Evolutionary conservation across 2,329 filamentous ascomycete genomes (phyloP), one percentile per base, ranked within the genome.

Genomic region (Xylaria sp.): DNA sequence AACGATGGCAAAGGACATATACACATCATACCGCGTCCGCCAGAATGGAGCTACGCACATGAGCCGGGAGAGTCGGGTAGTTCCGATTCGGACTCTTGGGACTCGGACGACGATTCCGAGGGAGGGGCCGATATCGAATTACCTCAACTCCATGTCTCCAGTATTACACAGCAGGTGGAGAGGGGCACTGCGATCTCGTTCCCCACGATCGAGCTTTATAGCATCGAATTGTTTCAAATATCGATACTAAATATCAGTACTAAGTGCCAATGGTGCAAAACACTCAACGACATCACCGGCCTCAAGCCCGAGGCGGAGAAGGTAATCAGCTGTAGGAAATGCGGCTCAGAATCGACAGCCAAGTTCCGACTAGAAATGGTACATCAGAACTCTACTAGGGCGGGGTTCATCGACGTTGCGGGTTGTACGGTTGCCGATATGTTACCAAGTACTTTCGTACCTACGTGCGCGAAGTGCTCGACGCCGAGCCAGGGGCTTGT

Each of bases 191-290:
- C 90, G 55, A 81, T 96, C 7, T 92, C 89, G 0, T 92, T 95
- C 68, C 92, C 92, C 0, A 87, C 84, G 25, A 79, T 95, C 60
- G 90, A 94, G 70, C 83, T 96, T 1, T 84, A 92, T 71, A 86
- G 89, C 37, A 89, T 95, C 62, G 91, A 95, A 71, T 77, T 95
- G 2, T 80, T 96, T 8, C 87, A 93, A 68, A 76, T 94, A 1
- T 79, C 83, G 0, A 81, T 85, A 23, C 78, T 95, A 31, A 87
- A 85, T 60, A 79, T 95, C 64, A 89, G 85, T 3, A 81, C 92
- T 64, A 93, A 93, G 73, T 96, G 92, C 73, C 86, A 88, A 54
- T 85, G 92, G 37, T 96, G 92, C 81, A 93, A 89, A 73, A 89
- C 90, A 3, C 74, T 81, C 11, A 87, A 87, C 70, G 92, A 95